These are phyloP conservation scores for Didymellaceae sp. DNA, from an alignment of 2,329 filamentous ascomycete species.

Conservation along the genomic window DNA sequence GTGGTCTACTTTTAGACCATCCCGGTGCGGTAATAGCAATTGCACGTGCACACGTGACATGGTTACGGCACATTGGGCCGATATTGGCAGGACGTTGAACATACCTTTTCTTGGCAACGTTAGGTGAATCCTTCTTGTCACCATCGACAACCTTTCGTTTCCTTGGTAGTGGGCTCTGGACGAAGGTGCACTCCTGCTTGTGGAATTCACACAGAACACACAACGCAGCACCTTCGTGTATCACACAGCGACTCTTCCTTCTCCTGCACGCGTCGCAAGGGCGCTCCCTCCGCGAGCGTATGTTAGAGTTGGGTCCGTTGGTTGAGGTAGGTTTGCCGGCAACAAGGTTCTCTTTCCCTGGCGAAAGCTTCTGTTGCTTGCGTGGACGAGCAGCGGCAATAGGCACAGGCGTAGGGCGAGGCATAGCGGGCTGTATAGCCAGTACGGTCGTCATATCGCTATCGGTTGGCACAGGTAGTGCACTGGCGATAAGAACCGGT, in stretches of 20 bases:
- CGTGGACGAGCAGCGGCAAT: conserved; percentile 55
- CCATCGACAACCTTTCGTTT: conserved; percentile 79
- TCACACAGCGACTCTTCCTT: conserved; percentile 77
- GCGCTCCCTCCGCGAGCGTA: conserved; percentile 50
- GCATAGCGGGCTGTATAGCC: conserved; percentile 54
- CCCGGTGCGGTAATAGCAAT: not conserved
- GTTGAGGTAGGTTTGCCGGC: conserved; percentile 47
- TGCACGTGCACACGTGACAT: conserved; percentile 34
- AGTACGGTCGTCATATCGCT: conserved; percentile 57
- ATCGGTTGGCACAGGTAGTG: conserved; percentile 28
- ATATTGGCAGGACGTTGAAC: conserved; percentile 44
- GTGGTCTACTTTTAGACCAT: not conserved
- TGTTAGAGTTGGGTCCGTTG: conserved; percentile 46
- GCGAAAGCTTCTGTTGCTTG: conserved; percentile 48
- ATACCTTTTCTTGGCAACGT: conserved; percentile 71
- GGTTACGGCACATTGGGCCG: conserved; percentile 6
- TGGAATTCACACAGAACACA: conserved; percentile 81
- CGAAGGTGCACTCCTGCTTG: conserved; percentile 79
- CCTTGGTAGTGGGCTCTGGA: conserved; percentile 75
- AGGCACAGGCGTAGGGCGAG: conserved; percentile 53
- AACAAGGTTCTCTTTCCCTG: conserved; percentile 53
- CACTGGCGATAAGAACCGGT: conserved; percentile 38
- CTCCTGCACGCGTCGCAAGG: conserved; percentile 72
- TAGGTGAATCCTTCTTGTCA: conserved; percentile 63
- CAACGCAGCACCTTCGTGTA: conserved; percentile 74